Evolutionary conservation across 2,329 filamentous ascomycete species (phyloP), one percentile per base, ranked within the genome.

Genomic region (Aspergillus alliaceus): DNA sequence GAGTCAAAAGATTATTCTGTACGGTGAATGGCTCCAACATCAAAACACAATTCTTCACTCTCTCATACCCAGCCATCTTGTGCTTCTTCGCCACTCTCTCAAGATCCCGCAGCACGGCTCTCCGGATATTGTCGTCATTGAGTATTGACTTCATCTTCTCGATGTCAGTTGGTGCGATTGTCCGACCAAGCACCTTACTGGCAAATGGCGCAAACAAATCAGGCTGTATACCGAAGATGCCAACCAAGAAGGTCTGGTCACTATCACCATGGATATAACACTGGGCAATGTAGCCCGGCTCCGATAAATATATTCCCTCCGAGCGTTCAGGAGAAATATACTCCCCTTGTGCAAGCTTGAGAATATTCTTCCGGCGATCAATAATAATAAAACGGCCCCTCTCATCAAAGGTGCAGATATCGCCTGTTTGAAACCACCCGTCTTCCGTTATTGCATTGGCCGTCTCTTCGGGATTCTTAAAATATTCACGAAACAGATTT

Each of bases 301-400:
- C 92, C 61, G 90, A 91, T 61, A 96, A 82, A 75, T 93, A 96
- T 34, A 96, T 89, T 73, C 96, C 97, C 81, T 99, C 95, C 71
- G 99, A 91, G 56, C 93, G 90, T 79, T 99, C 95, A 14, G 95
- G 95, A 1, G 93, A 96, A 69, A 99, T 91, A 78, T 99, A 99
- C 79, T 99, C 95, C 73, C 95, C 95, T 77, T 99, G 95, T 0
- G 93, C 88, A 55, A 99, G 86, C 84, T 99, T 99, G 72, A 99
- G 86, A n/a, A 99, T 91, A 77, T 98, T 98, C 89, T 99, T 99
- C 78, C 92, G 89, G 68, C 95, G 92, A 76, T 99, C 95, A 68
- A 99, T 89, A 75, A 99, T 96, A 76, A 86, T 87, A 80, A 98
- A 89, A 59, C 93, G 90, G 60, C 95, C 95, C 70, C 90, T 76